Percentiles rank a stretch among this genome's conserved stretches.
These are phyloP conservation scores for Rheum nobile DNA, from an alignment of 148 eudicot species.

Conservation along the genomic window DNA sequence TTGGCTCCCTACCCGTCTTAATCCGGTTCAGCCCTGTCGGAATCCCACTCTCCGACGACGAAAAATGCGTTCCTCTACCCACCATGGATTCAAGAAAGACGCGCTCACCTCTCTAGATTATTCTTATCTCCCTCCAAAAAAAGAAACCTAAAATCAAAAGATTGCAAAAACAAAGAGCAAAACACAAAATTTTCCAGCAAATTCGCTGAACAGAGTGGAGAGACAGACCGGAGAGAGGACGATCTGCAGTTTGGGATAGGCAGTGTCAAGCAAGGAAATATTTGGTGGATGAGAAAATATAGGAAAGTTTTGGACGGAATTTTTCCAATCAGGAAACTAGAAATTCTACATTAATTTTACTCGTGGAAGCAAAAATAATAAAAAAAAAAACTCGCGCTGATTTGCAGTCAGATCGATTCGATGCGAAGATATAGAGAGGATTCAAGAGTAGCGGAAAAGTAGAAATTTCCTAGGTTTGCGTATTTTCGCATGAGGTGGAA, in stretches of 20 bases:
- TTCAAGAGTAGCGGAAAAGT: background rate
- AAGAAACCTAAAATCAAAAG: background rate
- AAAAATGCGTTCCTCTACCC: background rate
- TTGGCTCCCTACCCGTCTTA: conserved; percentile 35
- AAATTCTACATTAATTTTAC: background rate
- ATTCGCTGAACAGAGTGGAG: background rate
- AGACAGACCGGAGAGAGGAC: background rate
- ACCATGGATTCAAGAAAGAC: background rate
- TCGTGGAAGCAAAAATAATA: background rate
- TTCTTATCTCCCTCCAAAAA: background rate
- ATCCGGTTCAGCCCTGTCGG: conserved; percentile 41
- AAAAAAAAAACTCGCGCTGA: background rate
- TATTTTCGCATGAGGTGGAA: background rate
- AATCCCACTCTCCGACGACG: conserved; percentile 8
- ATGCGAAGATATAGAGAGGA: background rate
- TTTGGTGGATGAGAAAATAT: background rate
- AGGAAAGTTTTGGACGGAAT: background rate
- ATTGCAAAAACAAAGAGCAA: background rate
- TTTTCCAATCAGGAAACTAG: background rate
- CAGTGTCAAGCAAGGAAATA: background rate
- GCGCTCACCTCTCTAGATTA: background rate
- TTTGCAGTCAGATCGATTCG: background rate
- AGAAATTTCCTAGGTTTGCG: background rate
- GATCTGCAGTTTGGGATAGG: background rate
- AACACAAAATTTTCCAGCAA: background rate